phyloP scores from a whole-genome alignment of 2,329 filamentous ascomycete genomes.

The Fusarium palustre region DNA sequence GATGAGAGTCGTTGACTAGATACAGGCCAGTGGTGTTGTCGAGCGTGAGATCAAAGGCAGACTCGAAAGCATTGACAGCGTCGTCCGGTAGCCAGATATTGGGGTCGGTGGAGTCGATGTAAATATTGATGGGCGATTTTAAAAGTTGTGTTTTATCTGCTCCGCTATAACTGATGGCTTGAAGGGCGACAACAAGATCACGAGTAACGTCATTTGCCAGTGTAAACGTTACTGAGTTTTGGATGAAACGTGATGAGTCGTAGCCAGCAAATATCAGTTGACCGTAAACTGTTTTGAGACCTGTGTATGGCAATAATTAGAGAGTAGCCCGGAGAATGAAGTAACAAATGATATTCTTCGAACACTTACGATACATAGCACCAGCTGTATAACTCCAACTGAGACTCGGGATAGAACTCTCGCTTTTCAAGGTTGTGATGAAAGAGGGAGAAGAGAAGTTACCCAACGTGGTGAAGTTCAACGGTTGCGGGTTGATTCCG shows the following conservation, averaged over 20 bases:
- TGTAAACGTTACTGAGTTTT: neutral
- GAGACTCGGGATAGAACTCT: neutral
- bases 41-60: neutral
- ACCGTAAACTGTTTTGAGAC: neutral
- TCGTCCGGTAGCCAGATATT: neutral
- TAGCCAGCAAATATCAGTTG: neutral
- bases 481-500: neutral
- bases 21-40: neutral
- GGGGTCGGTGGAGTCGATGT: neutral
- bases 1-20: neutral
- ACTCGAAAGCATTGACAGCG: neutral
- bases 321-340: too few species aligned
- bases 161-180: neutral
- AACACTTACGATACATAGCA: neutral
- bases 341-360: too few species aligned
- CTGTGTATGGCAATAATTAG: neutral
- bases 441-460: neutral
- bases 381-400: constrained; percentile 6
- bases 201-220: neutral
- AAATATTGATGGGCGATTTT: neutral
- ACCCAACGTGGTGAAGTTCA: neutral
- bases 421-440: neutral
- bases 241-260: neutral
- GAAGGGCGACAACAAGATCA: constrained; percentile 2
- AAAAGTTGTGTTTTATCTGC: neutral